Evolutionary conservation across 257 asterid genomes (phyloP).

Genomic region (Datura wrightii): DNA sequence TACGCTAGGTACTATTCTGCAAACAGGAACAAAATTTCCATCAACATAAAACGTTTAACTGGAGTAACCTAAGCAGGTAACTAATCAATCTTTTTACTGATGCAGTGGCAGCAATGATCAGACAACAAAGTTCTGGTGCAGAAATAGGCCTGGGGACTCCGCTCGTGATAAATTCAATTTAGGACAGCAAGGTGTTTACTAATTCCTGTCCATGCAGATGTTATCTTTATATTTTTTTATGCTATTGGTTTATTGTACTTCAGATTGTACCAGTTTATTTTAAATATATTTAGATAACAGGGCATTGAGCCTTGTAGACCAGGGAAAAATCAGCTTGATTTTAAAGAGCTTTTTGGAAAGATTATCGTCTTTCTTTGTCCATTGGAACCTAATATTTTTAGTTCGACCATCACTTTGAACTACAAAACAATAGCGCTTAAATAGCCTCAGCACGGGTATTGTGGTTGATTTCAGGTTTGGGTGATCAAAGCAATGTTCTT

Average conservation of each 20-base stretch:
- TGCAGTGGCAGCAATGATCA: constrained; percentile 99
- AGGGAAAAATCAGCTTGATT: constrained; percentile 21
- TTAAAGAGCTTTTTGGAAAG: background rate
- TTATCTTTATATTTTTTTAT: background rate
- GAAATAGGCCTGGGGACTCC: constrained; percentile 98
- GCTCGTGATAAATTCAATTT: constrained; percentile 76
- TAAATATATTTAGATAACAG: background rate
- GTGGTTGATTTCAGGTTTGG: constrained; percentile 55
- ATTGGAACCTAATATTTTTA: background rate
- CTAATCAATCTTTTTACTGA: constrained; percentile 38
- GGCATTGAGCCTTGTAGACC: background rate
- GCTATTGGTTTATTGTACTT: constrained; percentile 16
- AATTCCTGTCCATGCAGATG: constrained; percentile 17
- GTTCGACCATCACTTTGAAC: background rate
- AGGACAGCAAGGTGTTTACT: constrained; percentile 68
- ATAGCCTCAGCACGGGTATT: background rate
- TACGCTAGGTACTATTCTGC: background rate
- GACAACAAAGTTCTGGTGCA: constrained; percentile 97
- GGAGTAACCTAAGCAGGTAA: background rate
- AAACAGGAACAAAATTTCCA: background rate
- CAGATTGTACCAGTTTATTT: constrained; percentile 25
- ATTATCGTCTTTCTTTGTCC: background rate
- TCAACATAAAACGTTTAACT: background rate
- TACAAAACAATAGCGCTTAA: constrained; percentile 17
- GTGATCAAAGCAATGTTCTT: constrained; percentile 64